Base-by-base conservation (phyloP, 2,329 filamentous ascomycete genomes). In the Alternaria panax region DNA sequence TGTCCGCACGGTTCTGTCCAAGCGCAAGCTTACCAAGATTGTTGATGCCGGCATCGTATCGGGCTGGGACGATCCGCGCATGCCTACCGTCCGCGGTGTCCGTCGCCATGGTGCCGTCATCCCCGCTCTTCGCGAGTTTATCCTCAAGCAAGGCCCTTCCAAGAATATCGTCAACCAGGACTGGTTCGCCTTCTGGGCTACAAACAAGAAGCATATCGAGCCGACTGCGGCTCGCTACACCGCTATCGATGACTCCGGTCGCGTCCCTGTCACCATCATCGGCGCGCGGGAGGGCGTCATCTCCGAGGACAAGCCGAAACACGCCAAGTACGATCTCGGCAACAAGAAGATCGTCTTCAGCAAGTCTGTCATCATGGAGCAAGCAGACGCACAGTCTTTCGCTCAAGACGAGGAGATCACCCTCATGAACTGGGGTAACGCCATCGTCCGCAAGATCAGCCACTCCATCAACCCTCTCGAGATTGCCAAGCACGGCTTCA, bases 341-440 rank as follows among this genome's bases (percentile, higher is more conserved):
- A 89, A 83, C 70, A 97, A 97, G 86, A 91, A 92, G 80, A 92
- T 97, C 5, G 85, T 87, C 25, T 96, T 90, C 78, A 91, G 90
- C 74, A 85, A 86, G 57, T 85, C 88, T 63, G 83, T 97, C 66
- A 82, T 95, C 61, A 82, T 98, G 52, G 94, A 97, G 75, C 94
- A 97, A 80, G 90, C 85, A 45, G 94, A 98, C 71, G 92, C 90
- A 62, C 89, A 90, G 76, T 86, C 86, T 25, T 96, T 97, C 80
- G 90, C 88, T 70, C 85, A 90, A 60, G 89, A 90, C 74, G 94
- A 98, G 82, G 93, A 97, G 79, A 92, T 98, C 71, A 97, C 94
- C 0, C 85, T 97, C 41, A 97, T 97, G 94, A 91, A 91, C 78
- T 98, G 94, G 94, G 95, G 94, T 69, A 96, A 96, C 73, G 92